These are phyloP conservation scores for Fonsecaea erecta DNA, from an alignment of 2,329 filamentous ascomycete genomes.

Conservation along the genomic window DNA sequence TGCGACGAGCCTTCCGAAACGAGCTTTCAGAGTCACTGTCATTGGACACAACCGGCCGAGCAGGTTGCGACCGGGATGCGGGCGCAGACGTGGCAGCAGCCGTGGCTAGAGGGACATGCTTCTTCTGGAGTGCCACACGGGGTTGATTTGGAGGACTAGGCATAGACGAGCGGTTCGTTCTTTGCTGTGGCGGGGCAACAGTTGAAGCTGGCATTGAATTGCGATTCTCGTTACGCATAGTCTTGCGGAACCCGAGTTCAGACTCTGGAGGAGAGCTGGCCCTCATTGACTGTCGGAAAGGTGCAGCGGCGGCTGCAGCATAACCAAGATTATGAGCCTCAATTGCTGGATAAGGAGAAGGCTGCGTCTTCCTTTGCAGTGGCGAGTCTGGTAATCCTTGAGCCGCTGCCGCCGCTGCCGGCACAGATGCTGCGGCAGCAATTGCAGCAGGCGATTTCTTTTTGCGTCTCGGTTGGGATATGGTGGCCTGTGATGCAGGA, in stretches of 20 bases:
- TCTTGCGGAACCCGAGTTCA: conserved; percentile 28
- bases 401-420: conserved; percentile 13
- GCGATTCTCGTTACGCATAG: conserved; percentile 31
- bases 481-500: background rate
- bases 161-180: conserved; percentile 10
- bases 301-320: conserved; percentile 19
- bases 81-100: conserved; percentile 17
- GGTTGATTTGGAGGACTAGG: conserved; percentile 23
- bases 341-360: conserved; percentile 15
- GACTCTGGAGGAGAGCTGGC: conserved; percentile 18
- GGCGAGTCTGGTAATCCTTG: conserved; percentile 15
- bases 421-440: conserved; percentile 27
- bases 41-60: conserved; percentile 48
- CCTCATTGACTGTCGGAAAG: conserved; percentile 36
- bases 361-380: conserved; percentile 18
- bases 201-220: conserved; percentile 13
- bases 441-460: conserved; percentile 30
- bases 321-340: conserved; percentile 10
- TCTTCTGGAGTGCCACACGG: conserved; percentile 44
- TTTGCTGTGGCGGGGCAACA: conserved; percentile 8
- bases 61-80: conserved; percentile 13
- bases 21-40: conserved; percentile 74
- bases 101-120: conserved; percentile 40
- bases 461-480: conserved; percentile 23
- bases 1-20: conserved; percentile 69